These are phyloP conservation scores for Alternaria hordeiaustralica DNA, from an alignment of 2,329 filamentous ascomycete genomes.

Conservation along the genomic window DNA sequence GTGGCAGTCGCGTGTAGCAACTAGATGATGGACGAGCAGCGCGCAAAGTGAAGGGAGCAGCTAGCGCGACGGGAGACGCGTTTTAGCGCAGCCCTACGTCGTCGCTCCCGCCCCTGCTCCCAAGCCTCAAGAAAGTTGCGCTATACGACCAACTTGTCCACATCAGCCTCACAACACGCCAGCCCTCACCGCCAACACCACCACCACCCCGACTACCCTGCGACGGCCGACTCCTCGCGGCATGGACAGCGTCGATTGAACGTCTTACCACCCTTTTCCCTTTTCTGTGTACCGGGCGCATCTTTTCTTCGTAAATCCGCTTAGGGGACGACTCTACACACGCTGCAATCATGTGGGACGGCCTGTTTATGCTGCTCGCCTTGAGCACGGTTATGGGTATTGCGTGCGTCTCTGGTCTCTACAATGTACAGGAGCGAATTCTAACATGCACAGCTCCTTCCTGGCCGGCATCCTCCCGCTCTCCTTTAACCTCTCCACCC, in stretches of 20 bases:
- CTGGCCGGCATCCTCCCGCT: conserved; percentile 89
- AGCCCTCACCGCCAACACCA: conserved; percentile 9
- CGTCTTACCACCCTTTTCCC: conserved; percentile 11
- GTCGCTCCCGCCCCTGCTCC: conserved; percentile 14
- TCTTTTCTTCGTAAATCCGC: conserved; percentile 17
- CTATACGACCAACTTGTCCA: conserved; percentile 5
- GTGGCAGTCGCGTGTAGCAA: neutral
- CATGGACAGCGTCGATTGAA: conserved; percentile 28
- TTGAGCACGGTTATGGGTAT: conserved; percentile 70
- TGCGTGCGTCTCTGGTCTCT: conserved; percentile 56
- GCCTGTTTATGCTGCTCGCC: conserved; percentile 68
- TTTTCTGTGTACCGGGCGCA: conserved; percentile 20
- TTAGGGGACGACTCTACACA: conserved; percentile 17
- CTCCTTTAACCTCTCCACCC: conserved; percentile 83
- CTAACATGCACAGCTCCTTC: conserved; percentile 73
- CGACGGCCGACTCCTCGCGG: conserved; percentile 9
- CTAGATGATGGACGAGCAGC: neutral
- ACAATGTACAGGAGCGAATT: neutral
- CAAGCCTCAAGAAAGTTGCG: conserved; percentile 20
- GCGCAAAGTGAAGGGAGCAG: conserved; percentile 20
- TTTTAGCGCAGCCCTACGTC: conserved; percentile 32
- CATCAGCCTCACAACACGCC: conserved; percentile 1
- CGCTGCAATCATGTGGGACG: conserved; percentile 60
- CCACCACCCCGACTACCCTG: conserved; percentile 1
- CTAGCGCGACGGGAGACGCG: conserved; percentile 31